phyloP scores from a whole-genome alignment of 1,284 basidiomycete species.

The Stygiomarasmius scandens region DNA sequence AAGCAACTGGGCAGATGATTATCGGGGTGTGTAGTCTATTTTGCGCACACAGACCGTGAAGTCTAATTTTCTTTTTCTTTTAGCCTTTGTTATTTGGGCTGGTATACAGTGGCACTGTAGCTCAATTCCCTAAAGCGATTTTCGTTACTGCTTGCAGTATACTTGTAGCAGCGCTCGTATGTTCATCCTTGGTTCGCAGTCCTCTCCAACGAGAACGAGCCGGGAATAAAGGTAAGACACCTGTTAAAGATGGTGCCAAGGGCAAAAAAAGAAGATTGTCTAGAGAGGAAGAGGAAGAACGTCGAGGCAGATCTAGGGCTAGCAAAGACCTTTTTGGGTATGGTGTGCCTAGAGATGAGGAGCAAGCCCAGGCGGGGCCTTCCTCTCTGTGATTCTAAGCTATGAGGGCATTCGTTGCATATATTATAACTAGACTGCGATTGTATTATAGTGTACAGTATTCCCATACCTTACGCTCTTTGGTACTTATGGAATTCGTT shows the following conservation, averaged over 20 bases:
- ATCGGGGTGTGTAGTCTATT: constrained; percentile 53
- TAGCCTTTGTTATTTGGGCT: constrained; percentile 73
- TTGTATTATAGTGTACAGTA: too few species aligned
- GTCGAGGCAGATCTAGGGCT: constrained; percentile 54
- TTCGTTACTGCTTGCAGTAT: constrained; percentile 61
- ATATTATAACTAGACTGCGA: too few species aligned
- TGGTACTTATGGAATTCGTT: too few species aligned
- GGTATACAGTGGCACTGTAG: constrained; percentile 69
- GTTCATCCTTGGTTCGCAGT: constrained; percentile 57
- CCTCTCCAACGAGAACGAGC: constrained; percentile 28
- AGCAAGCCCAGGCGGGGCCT: not conserved
- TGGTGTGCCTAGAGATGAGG: constrained; percentile 3
- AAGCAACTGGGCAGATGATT: constrained; percentile 68
- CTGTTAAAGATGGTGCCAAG: not conserved
- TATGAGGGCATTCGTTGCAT: too few species aligned
- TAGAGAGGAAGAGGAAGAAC: constrained; percentile 34
- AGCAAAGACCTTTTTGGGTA: constrained; percentile 52
- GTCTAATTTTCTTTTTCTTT: constrained; percentile 7
- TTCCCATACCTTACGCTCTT: too few species aligned
- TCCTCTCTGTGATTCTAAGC: not conserved
- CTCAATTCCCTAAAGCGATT: constrained; percentile 64
- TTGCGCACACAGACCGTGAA: too few species aligned
- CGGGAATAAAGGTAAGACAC: constrained; percentile 21
- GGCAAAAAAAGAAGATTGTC: constrained; percentile 15
- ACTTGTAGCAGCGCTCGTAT: constrained; percentile 46